Evolutionary conservation across 2,329 filamentous ascomycete genomes (phyloP).

Genomic region (Neofusicoccum parvum): DNA sequence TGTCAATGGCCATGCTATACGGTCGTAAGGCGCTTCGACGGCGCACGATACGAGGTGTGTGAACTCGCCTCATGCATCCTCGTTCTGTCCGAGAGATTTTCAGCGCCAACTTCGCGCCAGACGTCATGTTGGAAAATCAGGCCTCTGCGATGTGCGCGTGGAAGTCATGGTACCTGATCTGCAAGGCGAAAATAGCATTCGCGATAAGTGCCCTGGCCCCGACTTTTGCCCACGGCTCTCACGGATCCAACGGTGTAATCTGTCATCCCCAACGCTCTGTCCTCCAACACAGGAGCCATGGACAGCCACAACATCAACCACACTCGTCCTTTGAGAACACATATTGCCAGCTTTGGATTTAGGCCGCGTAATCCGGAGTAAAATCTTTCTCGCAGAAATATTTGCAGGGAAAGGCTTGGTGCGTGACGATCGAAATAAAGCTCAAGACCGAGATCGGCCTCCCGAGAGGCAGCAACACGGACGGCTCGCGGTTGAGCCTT

Average conservation of each 20-base stretch:
- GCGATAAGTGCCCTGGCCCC: too few species aligned
- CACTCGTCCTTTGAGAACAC: neutral
- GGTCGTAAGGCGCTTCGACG: neutral
- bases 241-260: too few species aligned
- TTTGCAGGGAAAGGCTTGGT: neutral
- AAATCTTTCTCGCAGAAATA: neutral
- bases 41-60: neutral
- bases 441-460: neutral
- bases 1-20: too few species aligned
- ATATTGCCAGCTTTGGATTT: neutral
- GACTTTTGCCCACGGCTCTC: too few species aligned
- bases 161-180: too few species aligned
- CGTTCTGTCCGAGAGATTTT: neutral
- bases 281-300: too few species aligned
- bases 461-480: neutral
- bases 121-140: neutral
- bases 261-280: too few species aligned
- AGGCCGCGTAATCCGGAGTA: neutral
- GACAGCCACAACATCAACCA: too few species aligned
- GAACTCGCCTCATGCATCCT: neutral
- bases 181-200: too few species aligned
- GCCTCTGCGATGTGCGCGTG: neutral
- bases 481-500: neutral
- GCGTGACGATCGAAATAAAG: slow-evolving; percentile 8
- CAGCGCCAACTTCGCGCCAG: neutral